Conservation (phyloP, 1,284 basidiomycete genomes). For the Megacollybia platyphylla region DNA sequence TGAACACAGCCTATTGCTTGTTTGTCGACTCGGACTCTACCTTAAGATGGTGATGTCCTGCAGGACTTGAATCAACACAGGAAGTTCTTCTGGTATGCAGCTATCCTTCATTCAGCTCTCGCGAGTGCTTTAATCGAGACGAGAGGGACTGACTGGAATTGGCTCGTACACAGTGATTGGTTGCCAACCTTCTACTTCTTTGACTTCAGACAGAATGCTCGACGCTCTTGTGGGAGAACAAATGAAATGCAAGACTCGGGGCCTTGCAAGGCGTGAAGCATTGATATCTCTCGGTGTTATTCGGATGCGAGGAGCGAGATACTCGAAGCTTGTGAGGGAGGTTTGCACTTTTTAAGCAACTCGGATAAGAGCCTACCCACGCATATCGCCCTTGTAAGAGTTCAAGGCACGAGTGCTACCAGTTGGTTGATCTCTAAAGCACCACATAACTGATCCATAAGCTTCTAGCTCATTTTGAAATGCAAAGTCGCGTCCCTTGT, state of each 20-base stretch:
- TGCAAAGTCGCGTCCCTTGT: conserved; percentile 75
- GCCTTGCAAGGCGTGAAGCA: conserved; percentile 36
- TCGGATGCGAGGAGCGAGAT: conserved; percentile 64
- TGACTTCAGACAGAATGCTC: conserved; percentile 54
- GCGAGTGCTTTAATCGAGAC: conserved; percentile 2
- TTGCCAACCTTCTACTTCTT: conserved; percentile 40
- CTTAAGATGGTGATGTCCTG: conserved; percentile 53
- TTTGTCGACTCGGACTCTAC: conserved; percentile 21
- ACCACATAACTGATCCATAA: conserved; percentile 73
- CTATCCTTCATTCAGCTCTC: conserved; percentile 36
- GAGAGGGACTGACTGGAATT: conserved; percentile 49
- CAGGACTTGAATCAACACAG: conserved; percentile 53
- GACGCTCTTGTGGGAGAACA: conserved; percentile 69
- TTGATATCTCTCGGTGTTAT: conserved; percentile 60
- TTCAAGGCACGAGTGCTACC: conserved; percentile 70
- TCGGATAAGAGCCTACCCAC: conserved; percentile 35
- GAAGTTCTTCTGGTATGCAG: conserved; percentile 69
- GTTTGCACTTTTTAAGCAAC: conserved; percentile 3
- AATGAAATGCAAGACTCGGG: conserved; percentile 72
- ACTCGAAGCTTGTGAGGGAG: conserved; percentile 54
- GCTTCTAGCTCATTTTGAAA: conserved; percentile 45
- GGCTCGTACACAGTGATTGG: conserved; percentile 75
- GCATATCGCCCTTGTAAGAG: conserved; percentile 59
- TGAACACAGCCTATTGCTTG: background rate
- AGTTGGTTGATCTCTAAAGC: conserved; percentile 47